Evolutionary conservation across 2,329 filamentous ascomycete genomes (phyloP), one percentile per base, ranked within the genome.

Genomic region (Aotearoamyces nothofagi): DNA sequence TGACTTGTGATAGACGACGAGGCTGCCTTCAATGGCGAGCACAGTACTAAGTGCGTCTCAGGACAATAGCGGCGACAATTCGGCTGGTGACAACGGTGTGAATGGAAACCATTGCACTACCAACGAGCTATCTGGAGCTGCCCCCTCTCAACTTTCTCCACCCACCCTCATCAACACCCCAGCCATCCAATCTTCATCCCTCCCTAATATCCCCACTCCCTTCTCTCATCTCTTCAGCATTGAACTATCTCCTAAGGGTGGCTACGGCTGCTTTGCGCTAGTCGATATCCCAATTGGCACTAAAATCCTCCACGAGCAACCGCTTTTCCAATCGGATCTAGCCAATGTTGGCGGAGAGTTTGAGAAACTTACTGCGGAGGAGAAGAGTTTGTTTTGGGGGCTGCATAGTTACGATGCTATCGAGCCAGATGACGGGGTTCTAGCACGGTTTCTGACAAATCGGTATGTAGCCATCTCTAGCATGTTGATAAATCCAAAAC

Each of bases 221-320:
- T n/a, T n/a, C n/a, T n/a, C n/a, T n/a, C n/a, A n/a, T n/a, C n/a
- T n/a, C n/a, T n/a, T n/a, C n/a, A n/a, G n/a, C n/a, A 24, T 34
- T 20, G 15, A 16, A 16, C 23, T 13, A 25, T 33, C 32, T 22
- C 15, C 23, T 4, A 33, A 33, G 12, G 30, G 30, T 15, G 32
- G 32, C 9, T 28, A 33, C 17, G 32, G 32, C 24, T 22, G 23
- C 12, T 33, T 34, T 24, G 32, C 32, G 17, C 24, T 23, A 15
- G 11, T n/a, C n/a, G 32, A 34, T 24, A 34, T 34, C 23, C 24
- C 32, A 9, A 15, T 12, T 7, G 20, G 15, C 15, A 34, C 30
- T 5, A 20, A 27, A 10, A 33, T 34, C 16, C 31, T 33, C 22
- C 22, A 10, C 9, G 32, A 34, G 25, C 17, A 13, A 16, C 15